Evolutionary conservation across 805 yeast species (phyloP).

Genomic region (Candida easanensis): DNA sequence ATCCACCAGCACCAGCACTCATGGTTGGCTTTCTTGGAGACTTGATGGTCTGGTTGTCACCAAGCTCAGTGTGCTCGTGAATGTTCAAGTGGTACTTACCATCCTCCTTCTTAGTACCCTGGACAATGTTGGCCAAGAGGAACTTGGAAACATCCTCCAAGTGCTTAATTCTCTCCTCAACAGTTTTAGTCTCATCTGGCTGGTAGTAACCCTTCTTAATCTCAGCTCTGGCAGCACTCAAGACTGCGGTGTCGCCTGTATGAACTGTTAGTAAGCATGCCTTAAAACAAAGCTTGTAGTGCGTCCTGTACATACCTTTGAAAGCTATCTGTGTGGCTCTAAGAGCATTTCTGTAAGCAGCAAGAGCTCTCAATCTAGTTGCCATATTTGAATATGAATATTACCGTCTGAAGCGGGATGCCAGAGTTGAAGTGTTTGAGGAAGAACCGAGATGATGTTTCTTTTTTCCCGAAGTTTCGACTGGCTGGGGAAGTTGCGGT

Average conservation of each 20-base stretch:
- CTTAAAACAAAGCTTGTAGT: too few species aligned
- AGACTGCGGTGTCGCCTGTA: constrained; percentile 36
- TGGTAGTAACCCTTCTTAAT: constrained; percentile 52
- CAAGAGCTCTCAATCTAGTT: constrained; percentile 32
- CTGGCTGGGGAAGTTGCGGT: too few species aligned
- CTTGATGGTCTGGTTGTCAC: constrained; percentile 82
- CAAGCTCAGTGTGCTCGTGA: constrained; percentile 81
- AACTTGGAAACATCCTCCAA: constrained; percentile 71
- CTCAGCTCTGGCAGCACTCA: constrained; percentile 57
- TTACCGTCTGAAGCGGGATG: too few species aligned
- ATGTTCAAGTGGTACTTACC: constrained; percentile 59
- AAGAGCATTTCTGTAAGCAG: constrained; percentile 64
- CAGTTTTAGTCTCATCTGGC: constrained; percentile 47
- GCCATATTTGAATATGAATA: constrained; percentile 7
- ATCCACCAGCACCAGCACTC: constrained; percentile 59
- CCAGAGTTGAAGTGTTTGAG: background rate
- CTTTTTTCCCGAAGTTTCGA: background rate
- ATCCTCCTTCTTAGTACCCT: constrained; percentile 53
- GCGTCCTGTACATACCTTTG: constrained; percentile 27
- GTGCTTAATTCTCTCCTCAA: constrained; percentile 49
- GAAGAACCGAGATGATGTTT: too few species aligned
- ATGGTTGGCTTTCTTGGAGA: constrained; percentile 47
- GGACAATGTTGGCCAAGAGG: constrained; percentile 77
- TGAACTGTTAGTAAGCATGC: constrained; percentile 17
- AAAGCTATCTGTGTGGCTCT: constrained; percentile 67